These are phyloP conservation scores for Malassezia obtusa DNA, from an alignment of 1,284 basidiomycete species.

Conservation along the genomic window DNA sequence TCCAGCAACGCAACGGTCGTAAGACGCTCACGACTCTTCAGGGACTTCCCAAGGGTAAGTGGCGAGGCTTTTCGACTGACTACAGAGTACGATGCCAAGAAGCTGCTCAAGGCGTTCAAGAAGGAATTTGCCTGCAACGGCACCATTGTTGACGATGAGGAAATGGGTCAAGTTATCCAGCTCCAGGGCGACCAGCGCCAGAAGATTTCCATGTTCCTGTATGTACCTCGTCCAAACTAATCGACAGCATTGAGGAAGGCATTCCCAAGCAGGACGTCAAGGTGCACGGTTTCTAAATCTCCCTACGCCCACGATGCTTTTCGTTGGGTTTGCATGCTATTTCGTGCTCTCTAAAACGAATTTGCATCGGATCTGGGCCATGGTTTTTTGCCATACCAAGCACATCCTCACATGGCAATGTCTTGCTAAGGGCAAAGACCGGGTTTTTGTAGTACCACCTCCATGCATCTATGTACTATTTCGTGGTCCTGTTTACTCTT, in stretches of 20 bases:
- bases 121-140: conserved; percentile 99
- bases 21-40: conserved; percentile 98
- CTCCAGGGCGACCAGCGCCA: conserved; percentile 94
- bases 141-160: conserved; percentile 89
- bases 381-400: too few species aligned
- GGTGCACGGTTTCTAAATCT: conserved; percentile 44
- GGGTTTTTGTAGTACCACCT: not conserved
- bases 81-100: conserved; percentile 91
- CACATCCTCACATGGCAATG: too few species aligned
- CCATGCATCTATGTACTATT: conserved; percentile 2
- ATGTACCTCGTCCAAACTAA: conserved; percentile 3
- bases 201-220: conserved; percentile 60
- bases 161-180: conserved; percentile 95
- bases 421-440: too few species aligned
- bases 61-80: not conserved
- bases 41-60: conserved; percentile 79
- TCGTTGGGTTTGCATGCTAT: too few species aligned
- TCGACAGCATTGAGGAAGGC: conserved; percentile 32
- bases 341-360: too few species aligned
- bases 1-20: conserved; percentile 97
- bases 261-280: conserved; percentile 46
- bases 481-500: not conserved
- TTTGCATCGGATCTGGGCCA: too few species aligned
- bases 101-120: conserved; percentile 97
- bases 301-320: not conserved